Evolutionary conservation across 768 basidiomycete genomes (phyloP), one percentile per base, ranked within the genome.

Genomic region (Pisolithus tinctorius): DNA sequence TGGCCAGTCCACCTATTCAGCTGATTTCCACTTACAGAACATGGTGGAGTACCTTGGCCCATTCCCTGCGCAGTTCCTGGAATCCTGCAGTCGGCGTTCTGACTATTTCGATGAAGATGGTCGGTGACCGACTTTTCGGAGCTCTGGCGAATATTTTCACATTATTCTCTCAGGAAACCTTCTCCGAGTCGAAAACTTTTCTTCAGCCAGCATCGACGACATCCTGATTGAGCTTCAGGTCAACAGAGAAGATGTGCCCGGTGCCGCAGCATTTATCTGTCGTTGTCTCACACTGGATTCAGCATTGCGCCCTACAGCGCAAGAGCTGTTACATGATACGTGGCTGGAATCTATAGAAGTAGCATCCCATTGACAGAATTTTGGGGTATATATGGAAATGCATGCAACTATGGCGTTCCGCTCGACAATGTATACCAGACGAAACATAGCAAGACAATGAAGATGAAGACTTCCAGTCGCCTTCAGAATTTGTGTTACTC

Each of bases 311-410:
- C 27, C 27, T 27, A 27, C 27, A 27, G 27, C 27, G 7, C 27
- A 7, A 27, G 27, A 27, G 7, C 7, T 27, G 7, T 27, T 27
- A 27, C 27, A 27, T 27, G 27, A 27, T 27, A 4, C 27, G 3
- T 27, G 27, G 27, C 27, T 27, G 27, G 7, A 27, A 27, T 7
- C 27, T 27, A 27, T 27, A 27, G 3, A 27, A 27, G 4, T 27
- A 7, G 27, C 7, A 27, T 7, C 27, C 7, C 27, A 27, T 27
- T 7, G 27, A 27, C 27, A 27, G 89, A n/a, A n/a, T n/a, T n/a
- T n/a, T n/a, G n/a, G n/a, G n/a, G n/a, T n/a, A n/a, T n/a, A n/a
- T n/a, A n/a, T n/a, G n/a, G n/a, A n/a, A n/a, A n/a, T n/a, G n/a
- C n/a, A n/a, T n/a, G n/a, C n/a, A n/a, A n/a, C n/a, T n/a, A n/a